Conservation (phyloP, 2,329 filamentous ascomycete genomes). For the Colletotrichum sp. region DNA sequence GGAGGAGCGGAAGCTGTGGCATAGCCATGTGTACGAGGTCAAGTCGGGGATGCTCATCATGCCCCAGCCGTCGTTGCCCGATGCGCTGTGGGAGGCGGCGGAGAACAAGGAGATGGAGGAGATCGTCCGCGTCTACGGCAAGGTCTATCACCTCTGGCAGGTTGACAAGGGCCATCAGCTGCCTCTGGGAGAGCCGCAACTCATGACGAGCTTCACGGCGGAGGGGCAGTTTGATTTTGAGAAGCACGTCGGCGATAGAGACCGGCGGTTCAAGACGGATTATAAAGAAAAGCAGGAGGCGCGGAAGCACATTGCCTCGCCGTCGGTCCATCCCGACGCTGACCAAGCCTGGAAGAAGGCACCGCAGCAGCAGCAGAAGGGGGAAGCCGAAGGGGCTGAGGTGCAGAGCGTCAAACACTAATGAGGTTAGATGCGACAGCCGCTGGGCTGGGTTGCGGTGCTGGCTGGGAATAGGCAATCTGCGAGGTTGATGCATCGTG, state of each 20-base stretch:
- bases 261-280: constrained; percentile 49
- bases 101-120: constrained; percentile 84
- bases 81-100: constrained; percentile 71
- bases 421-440: not conserved
- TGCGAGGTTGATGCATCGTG: not conserved
- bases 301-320: constrained; percentile 44
- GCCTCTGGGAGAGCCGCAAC: constrained; percentile 54
- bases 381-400: not conserved
- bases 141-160: constrained; percentile 88
- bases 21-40: constrained; percentile 76
- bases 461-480: not conserved
- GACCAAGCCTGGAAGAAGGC: constrained; percentile 21
- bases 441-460: not conserved
- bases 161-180: constrained; percentile 71
- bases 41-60: constrained; percentile 82
- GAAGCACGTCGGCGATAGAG: constrained; percentile 45
- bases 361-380: not conserved
- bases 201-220: constrained; percentile 59
- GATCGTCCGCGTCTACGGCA: constrained; percentile 77
- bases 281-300: constrained; percentile 48
- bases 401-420: not conserved
- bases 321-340: constrained; percentile 41
- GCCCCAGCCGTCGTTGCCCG: constrained; percentile 65
- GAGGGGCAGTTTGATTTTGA: constrained; percentile 54
- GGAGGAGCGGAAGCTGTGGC: constrained; percentile 79